A percentile compares a stretch with the other conserved stretches of the same genome.
Evolutionary conservation across 768 basidiomycete species (phyloP).

Genomic region (Leccinum uliginosum): DNA sequence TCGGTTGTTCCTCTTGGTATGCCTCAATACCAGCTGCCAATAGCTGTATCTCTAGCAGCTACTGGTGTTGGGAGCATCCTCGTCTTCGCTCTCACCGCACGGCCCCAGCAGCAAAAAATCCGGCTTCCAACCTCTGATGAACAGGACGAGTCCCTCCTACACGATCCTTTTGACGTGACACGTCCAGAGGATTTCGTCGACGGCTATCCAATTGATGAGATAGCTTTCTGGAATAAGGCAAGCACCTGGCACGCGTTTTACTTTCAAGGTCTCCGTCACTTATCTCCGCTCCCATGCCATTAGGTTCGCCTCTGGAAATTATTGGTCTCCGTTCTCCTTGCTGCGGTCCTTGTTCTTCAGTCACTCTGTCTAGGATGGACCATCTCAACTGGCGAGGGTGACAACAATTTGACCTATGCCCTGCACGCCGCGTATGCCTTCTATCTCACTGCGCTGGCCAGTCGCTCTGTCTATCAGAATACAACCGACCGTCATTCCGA

Average conservation of each 20-base stretch:
- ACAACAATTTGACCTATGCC: slow-evolving; percentile 34
- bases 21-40: slow-evolving; percentile 56
- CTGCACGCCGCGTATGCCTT: slow-evolving; percentile 53
- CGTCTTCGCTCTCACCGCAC: slow-evolving; percentile 35
- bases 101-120: slow-evolving; percentile 47
- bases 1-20: slow-evolving; percentile 31
- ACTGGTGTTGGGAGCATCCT: slow-evolving; percentile 43
- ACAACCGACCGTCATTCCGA: slow-evolving; percentile 39
- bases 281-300: background rate
- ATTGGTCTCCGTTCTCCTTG: slow-evolving; percentile 42
- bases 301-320: slow-evolving; percentile 63
- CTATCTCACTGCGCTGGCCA: slow-evolving; percentile 53
- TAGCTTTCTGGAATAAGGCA: slow-evolving; percentile 56
- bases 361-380: slow-evolving; percentile 52
- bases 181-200: slow-evolving; percentile 66
- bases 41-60: slow-evolving; percentile 44
- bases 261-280: background rate
- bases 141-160: slow-evolving; percentile 21
- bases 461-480: slow-evolving; percentile 46
- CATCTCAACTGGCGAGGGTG: slow-evolving; percentile 21
- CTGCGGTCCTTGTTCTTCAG: slow-evolving; percentile 45
- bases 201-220: slow-evolving; percentile 60
- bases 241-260: slow-evolving; percentile 14
- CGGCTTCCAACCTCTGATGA: slow-evolving; percentile 37
- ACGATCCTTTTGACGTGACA: slow-evolving; percentile 69